Conservation (phyloP, 2,329 filamentous ascomycete genomes). For the Alternaria gaisen region DNA sequence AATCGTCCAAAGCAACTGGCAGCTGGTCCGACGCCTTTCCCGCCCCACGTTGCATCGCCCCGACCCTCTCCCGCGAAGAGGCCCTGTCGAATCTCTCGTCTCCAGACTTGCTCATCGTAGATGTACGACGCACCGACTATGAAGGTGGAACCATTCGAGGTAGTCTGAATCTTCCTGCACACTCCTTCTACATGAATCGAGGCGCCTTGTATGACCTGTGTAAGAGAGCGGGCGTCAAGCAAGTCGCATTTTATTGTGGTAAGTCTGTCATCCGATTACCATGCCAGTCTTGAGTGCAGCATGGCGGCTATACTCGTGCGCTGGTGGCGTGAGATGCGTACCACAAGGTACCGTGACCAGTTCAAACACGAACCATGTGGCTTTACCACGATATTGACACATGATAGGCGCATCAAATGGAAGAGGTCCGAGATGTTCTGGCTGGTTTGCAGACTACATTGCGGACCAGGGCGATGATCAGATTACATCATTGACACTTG, state of each 20-base stretch:
- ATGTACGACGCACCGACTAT: slow-evolving; percentile 59
- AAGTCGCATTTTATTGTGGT: slow-evolving; percentile 59
- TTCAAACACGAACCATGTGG: neutral
- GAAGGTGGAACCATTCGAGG: slow-evolving; percentile 56
- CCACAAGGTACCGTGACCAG: slow-evolving; percentile 9
- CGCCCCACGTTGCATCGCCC: slow-evolving; percentile 49
- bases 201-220: slow-evolving; percentile 56
- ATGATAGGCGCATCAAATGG: slow-evolving; percentile 44
- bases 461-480: slow-evolving; percentile 46
- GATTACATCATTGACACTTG: slow-evolving; percentile 54
- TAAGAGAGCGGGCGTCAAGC: slow-evolving; percentile 55
- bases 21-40: slow-evolving; percentile 56
- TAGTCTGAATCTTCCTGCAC: slow-evolving; percentile 59
- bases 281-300: neutral
- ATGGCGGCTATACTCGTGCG: slow-evolving; percentile 14
- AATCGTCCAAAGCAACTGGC: slow-evolving; percentile 22
- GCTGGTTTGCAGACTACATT: slow-evolving; percentile 50
- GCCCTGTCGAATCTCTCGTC: slow-evolving; percentile 49
- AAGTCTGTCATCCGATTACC: slow-evolving; percentile 24
- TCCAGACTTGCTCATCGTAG: slow-evolving; percentile 53
- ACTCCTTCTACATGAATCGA: slow-evolving; percentile 58
- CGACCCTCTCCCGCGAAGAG: slow-evolving; percentile 50
- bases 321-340: slow-evolving; percentile 31
- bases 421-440: slow-evolving; percentile 47
- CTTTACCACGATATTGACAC: slow-evolving; percentile 21